These are phyloP conservation scores for Aspergillus carlsbadensis DNA, from an alignment of 495 filamentous ascomycete species.

Conservation along the genomic window DNA sequence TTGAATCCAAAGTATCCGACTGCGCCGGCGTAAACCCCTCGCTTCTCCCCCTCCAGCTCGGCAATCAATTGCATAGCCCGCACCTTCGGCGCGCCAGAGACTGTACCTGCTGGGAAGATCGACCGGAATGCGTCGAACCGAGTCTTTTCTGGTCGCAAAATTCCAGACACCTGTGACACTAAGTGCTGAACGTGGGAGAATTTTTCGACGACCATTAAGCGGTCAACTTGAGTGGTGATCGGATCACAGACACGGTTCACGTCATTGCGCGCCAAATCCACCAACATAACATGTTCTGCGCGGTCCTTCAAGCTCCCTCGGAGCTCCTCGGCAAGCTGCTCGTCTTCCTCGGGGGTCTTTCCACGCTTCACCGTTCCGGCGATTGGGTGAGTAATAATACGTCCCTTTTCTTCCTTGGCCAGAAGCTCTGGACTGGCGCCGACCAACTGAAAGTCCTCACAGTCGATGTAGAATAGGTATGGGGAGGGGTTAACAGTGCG, in stretches of 20 bases:
- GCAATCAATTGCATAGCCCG: constrained; percentile 95
- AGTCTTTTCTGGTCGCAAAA: constrained; percentile 76
- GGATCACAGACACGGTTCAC: constrained; percentile 96
- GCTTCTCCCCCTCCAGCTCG: constrained; percentile 88
- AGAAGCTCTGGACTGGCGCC: constrained; percentile 92
- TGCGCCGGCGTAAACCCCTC: constrained; percentile 95
- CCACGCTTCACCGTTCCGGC: constrained; percentile 92
- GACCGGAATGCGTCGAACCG: constrained; percentile 94
- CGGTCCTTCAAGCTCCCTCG: constrained; percentile 84
- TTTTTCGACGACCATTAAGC: constrained; percentile 91
- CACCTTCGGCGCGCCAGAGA: constrained; percentile 93
- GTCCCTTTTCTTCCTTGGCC: constrained; percentile 81
- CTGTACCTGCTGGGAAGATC: constrained; percentile 95
- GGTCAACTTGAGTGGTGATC: constrained; percentile 79
- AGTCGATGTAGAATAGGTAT: constrained; percentile 95
- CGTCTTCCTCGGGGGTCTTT: constrained; percentile 75
- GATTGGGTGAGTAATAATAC: constrained; percentile 95
- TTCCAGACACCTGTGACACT: constrained; percentile 89
- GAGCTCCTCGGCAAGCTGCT: constrained; percentile 73
- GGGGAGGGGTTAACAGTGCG: constrained; percentile 94
- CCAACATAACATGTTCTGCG: constrained; percentile 98
- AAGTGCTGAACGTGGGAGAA: constrained; percentile 98
- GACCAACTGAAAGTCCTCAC: constrained; percentile 87
- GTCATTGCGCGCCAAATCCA: constrained; percentile 96
- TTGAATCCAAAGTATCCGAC: constrained; percentile 72